Base-by-base conservation (phyloP, 1,284 basidiomycete genomes). In the Cutaneotrichosporon sp. region DNA sequence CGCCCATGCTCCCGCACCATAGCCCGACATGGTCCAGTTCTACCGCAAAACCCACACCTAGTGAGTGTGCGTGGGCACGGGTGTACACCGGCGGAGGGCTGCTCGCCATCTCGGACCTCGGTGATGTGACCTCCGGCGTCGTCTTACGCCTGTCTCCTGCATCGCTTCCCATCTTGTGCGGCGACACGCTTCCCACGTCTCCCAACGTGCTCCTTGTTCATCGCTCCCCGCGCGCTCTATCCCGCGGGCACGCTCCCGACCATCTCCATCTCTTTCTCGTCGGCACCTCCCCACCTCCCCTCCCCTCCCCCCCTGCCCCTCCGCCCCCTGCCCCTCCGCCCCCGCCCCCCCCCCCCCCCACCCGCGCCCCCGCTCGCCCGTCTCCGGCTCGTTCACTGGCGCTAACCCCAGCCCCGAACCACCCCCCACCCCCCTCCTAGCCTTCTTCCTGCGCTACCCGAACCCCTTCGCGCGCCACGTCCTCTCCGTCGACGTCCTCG, bases 401-500 rank as follows among this genome's bases (percentile, higher is more conserved):
- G 42, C 60, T 61, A 45, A 54, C 52, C 11, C 1, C 67, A 80
- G 79, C 63, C 68, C 72, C 59, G 79, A 80, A 43, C 66, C 75
- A 51, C 72, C 79, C 1, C 85, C 90, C 60, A 92, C 92, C 64
- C 91, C 95, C 59, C 88, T 92, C 38, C 84, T 95, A 67, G 95
- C 95, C 18, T 98, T 92, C 83, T 93, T 95, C 73, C 84, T 97
- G 65, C 89, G 97, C 67, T 99, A 99, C 78, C 95, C 97, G 4
- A 99, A 98, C 79, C 95, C 95, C 46, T 91, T 92, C 71, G 92
- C 95, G 7, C 85, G 91, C 13, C 95, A 99, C 79, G 90, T 99
- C 74, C 81, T 97, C 63, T 92, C 92, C 9, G 94, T 92, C 83
- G 95, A 98, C 82, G 93, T 97, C 65, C 85, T 98, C 64, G 90